A percentile compares a stretch with the other conserved stretches of the same genome.
Conservation (phyloP, 164 flowering plant genomes). For the Tetracentron sinense region DNA sequence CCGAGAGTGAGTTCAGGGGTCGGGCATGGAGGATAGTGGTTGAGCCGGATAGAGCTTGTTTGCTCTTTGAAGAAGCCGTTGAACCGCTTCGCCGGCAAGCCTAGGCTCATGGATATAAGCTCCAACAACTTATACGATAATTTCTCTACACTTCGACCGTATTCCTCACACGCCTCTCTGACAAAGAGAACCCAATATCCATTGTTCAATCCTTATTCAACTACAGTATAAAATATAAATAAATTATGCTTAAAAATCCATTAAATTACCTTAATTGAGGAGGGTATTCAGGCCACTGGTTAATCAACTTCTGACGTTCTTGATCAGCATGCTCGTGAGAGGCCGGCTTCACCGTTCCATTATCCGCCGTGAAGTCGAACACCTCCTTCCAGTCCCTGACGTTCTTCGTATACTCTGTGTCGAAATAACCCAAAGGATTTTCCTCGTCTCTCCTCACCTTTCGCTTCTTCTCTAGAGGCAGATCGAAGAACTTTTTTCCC, state of each 20-base stretch:
- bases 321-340: conserved; percentile 26
- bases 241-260: no score
- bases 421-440: conserved; percentile 50
- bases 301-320: conserved; percentile 26
- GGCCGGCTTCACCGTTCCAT: conserved; percentile 36
- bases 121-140: conserved; percentile 24
- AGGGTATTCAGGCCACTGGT: conserved; percentile 41
- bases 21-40: conserved; percentile 45
- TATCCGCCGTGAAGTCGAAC: conserved; percentile 38
- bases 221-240: no score
- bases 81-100: conserved; percentile 24
- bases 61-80: conserved; percentile 31
- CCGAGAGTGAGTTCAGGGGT: conserved; percentile 35
- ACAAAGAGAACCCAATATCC: not conserved
- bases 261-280: conserved; percentile 17
- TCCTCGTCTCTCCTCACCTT: conserved; percentile 45
- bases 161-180: conserved; percentile 23
- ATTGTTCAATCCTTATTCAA: no score
- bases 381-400: conserved; percentile 85
- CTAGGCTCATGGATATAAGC: conserved; percentile 29
- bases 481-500: conserved; percentile 39
- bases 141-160: conserved; percentile 22
- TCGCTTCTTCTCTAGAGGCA: conserved; percentile 47
- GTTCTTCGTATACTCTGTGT: conserved; percentile 60
- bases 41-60: conserved; percentile 30